phyloP scores from a whole-genome alignment of 371 early-diverging fungal species.

The Mucor circinelloides region DNA sequence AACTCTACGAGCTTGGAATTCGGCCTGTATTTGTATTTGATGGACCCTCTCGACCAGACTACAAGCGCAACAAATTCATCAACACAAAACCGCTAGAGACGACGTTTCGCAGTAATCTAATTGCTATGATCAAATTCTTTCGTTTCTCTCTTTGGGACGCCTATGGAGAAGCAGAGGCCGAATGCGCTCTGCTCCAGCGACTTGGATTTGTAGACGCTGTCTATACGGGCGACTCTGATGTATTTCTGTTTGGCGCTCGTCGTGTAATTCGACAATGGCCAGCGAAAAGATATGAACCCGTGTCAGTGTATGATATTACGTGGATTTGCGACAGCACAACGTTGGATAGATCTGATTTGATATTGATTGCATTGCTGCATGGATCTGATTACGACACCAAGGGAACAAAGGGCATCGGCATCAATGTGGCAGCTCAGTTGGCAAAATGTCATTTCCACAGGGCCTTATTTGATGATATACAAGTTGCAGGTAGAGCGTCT shows the following conservation, averaged over 20 bases:
- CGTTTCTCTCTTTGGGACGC: slow-evolving; percentile 38
- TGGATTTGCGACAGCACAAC: slow-evolving; percentile 27
- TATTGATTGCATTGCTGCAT: slow-evolving; percentile 39
- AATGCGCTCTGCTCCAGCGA: slow-evolving; percentile 42
- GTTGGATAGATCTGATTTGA: slow-evolving; percentile 42
- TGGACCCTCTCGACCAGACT: slow-evolving; percentile 29
- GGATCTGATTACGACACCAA: slow-evolving; percentile 40
- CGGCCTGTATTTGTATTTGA: slow-evolving; percentile 50
- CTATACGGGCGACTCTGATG: slow-evolving; percentile 43
- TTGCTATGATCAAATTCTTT: slow-evolving; percentile 27
- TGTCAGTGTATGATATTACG: slow-evolving; percentile 27
- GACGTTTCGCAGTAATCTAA: slow-evolving; percentile 6
- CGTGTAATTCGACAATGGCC: slow-evolving; percentile 41
- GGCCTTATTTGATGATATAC: slow-evolving; percentile 22
- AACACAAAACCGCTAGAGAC: slow-evolving; percentile 15
- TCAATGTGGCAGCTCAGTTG: slow-evolving; percentile 28
- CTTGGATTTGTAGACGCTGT: slow-evolving; percentile 39
- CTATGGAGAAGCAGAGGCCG: slow-evolving; percentile 50
- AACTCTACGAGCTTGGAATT: slow-evolving; percentile 38
- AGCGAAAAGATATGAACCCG: slow-evolving; percentile 3
- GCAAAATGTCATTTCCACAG: slow-evolving; percentile 28
- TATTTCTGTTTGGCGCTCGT: slow-evolving; percentile 43
- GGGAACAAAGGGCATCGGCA: slow-evolving; percentile 35
- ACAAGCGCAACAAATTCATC: slow-evolving; percentile 34
- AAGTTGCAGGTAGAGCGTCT: not conserved